Conservation (phyloP, 1,139 yeast species). For the Sugiyamaella xylanicola region DNA sequence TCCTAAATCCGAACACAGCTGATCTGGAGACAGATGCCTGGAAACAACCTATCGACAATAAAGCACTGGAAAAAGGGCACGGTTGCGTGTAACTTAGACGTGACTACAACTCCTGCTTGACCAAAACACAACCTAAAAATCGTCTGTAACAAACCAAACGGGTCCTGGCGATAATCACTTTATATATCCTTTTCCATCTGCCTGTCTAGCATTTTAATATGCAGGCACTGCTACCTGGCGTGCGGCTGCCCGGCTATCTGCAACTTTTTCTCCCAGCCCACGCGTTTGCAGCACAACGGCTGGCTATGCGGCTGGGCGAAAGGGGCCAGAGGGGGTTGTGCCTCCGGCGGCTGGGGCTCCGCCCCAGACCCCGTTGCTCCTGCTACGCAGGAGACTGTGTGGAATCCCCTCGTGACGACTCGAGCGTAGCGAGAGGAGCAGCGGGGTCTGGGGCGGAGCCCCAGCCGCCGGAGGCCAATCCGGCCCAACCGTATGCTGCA, state of each 20-base stretch:
- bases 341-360: neutral
- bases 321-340: no score
- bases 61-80: no score
- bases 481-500: neutral
- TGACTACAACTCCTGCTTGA: neutral
- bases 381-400: neutral
- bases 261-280: neutral
- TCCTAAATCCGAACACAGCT: no score
- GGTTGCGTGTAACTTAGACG: neutral
- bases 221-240: slow-evolving; percentile 12
- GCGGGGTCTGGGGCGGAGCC: slow-evolving; percentile 1
- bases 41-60: no score
- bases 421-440: neutral
- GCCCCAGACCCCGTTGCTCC: neutral
- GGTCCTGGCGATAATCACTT: neutral
- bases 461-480: neutral
- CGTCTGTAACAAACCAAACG: neutral
- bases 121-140: neutral
- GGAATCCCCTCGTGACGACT: no score
- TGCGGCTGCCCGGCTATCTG: neutral
- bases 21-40: no score
- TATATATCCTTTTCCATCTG: neutral
- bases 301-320: no score
- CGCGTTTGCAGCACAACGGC: neutral
- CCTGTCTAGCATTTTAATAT: slow-evolving; percentile 5